Evolutionary conservation across 495 filamentous ascomycete genomes (phyloP), one percentile per base, ranked within the genome.

Genomic region (Penicillium herquei): DNA sequence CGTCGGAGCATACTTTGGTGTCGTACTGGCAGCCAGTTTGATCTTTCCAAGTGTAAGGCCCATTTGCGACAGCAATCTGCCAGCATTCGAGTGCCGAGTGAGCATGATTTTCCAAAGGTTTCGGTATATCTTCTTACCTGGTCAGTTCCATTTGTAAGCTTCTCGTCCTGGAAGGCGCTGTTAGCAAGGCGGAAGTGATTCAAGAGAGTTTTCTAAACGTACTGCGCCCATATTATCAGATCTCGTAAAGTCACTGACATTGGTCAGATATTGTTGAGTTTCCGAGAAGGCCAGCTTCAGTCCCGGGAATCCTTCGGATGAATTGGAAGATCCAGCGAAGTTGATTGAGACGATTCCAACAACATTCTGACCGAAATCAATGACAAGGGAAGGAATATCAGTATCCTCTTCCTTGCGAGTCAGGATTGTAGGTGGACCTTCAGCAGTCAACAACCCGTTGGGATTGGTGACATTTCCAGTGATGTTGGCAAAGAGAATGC

Each of bases 301-400:
- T 0, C 75, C 77, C 17, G 75, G 77, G 12, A 46, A 43, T 3
- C 56, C 56, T 11, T 43, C 39, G n/a, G 56, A 54, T 11, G 34
- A 46, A 44, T 67, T 70, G 14, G 49, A 57, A 10, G 69, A 63
- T 2, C 67, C 65, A 14, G 54, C 61, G 51, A 71, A 71, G 4
- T 56, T 45, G 26, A 73, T 68, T 4, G 59, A 53, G 11, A 66
- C 48, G 39, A 59, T 60, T 0, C 77, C 77, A 31, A 73, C 73
- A 7, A 74, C 59, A 59, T 78, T 76, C 44, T 71, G 71, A 4
- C 77, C 75, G 54, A 77, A 80, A 58, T 78, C 77, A 30, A 78
- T 58, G 3, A 77, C 66, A 4, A 80, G 16, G 12, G 44, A 31
- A 9, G 56, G 56, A 39, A 54, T 32, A 42, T 54, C 21, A 33